Evolutionary conservation across 1,284 basidiomycete species (phyloP).

Genomic region (Marasmius sp.): DNA sequence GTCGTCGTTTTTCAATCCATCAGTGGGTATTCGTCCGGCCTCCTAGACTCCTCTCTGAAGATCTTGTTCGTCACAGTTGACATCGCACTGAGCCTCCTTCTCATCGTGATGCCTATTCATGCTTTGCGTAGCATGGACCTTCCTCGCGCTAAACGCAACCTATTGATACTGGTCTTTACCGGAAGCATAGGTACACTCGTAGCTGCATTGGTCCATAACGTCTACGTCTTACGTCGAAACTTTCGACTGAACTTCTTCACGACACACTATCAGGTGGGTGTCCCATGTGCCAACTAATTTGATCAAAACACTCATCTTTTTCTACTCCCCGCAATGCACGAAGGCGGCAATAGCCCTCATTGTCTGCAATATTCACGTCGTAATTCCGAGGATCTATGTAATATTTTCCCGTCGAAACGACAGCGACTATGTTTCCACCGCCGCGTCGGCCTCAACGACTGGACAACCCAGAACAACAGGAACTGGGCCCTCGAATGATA

Average conservation of each 20-base stretch:
- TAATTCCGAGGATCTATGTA: neutral
- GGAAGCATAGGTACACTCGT: neutral
- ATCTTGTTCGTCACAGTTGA: slow-evolving; percentile 10
- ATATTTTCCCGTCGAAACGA: no score
- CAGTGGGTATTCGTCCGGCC: neutral
- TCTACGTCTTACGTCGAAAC: neutral
- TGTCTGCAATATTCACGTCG: neutral
- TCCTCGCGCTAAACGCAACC: neutral
- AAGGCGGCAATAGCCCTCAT: neutral
- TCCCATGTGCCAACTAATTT: no score
- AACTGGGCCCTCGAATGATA: no score
- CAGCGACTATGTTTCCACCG: neutral
- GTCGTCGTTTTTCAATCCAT: neutral
- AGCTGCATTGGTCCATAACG: neutral
- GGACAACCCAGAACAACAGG: neutral
- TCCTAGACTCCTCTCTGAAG: neutral
- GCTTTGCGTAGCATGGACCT: neutral
- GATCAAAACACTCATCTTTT: neutral
- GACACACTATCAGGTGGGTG: neutral
- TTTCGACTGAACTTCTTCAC: neutral
- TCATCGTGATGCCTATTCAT: slow-evolving; percentile 12
- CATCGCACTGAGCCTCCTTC: slow-evolving; percentile 15
- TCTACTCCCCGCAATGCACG: neutral
- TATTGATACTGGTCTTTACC: neutral
- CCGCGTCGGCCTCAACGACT: neutral